Evolutionary conservation across 768 basidiomycete genomes (phyloP).

Genomic region (Tricholoma sp.): DNA sequence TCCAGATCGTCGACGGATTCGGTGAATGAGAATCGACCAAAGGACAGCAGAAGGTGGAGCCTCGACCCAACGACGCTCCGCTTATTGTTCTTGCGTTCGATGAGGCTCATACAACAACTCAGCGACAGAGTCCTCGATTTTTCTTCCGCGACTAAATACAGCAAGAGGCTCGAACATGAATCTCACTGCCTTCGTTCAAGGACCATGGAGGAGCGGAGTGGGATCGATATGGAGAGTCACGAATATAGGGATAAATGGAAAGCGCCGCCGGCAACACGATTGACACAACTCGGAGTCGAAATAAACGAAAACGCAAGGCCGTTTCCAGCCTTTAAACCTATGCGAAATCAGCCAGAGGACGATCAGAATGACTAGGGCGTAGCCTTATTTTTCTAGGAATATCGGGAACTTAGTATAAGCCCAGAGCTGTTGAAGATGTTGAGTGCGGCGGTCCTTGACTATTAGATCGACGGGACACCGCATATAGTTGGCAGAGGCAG

Average conservation of each 20-base stretch:
- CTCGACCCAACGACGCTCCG: too few relatives aligned
- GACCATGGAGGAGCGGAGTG: slow-evolving; percentile 62
- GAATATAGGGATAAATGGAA: slow-evolving; percentile 38
- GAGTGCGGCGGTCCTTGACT: background rate
- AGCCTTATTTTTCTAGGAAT: slow-evolving; percentile 24
- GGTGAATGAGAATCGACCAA: too few relatives aligned
- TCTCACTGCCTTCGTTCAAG: too few relatives aligned
- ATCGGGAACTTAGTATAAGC: background rate
- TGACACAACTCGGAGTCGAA: slow-evolving; percentile 30
- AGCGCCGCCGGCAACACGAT: too few relatives aligned
- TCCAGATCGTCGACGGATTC: background rate
- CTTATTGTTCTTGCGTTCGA: too few relatives aligned
- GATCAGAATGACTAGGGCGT: slow-evolving; percentile 64
- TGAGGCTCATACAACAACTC: too few relatives aligned
- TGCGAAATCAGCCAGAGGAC: slow-evolving; percentile 78
- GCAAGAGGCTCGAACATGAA: too few relatives aligned
- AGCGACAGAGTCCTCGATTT: too few relatives aligned
- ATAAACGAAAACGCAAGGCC: slow-evolving; percentile 65
- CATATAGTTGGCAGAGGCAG: background rate
- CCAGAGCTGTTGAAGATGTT: background rate
- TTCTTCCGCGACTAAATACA: too few relatives aligned
- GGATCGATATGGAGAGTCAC: slow-evolving; percentile 34
- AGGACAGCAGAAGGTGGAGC: too few relatives aligned
- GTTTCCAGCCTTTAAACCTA: slow-evolving; percentile 81
- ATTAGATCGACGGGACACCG: background rate